Conservation (phyloP, 2,329 filamentous ascomycete genomes). For the Zasmidium citrigriseum region DNA sequence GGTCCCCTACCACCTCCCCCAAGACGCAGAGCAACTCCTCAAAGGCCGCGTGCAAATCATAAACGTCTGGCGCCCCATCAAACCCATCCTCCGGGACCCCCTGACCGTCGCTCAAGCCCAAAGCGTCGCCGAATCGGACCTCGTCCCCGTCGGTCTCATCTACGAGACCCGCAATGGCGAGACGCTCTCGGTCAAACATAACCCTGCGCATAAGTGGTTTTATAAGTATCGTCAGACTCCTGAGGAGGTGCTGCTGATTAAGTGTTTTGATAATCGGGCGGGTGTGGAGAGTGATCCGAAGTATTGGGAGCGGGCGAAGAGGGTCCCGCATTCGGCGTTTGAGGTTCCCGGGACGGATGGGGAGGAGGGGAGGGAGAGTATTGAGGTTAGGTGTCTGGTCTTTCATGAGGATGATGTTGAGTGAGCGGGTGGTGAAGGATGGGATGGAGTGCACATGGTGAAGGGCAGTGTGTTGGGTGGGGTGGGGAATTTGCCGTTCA, state of each 20-base stretch:
- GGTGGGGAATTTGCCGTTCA: background rate
- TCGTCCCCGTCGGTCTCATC: constrained; percentile 71
- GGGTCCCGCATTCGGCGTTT: constrained; percentile 72
- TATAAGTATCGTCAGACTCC: constrained; percentile 68
- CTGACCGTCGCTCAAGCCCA: constrained; percentile 60
- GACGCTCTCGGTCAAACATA: constrained; percentile 68
- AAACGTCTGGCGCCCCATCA: constrained; percentile 41
- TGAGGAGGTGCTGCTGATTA: constrained; percentile 52
- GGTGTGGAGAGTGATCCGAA: constrained; percentile 32
- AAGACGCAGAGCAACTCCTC: constrained; percentile 47
- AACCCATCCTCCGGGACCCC: constrained; percentile 56
- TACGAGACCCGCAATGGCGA: constrained; percentile 72
- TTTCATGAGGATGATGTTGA: constrained; percentile 50
- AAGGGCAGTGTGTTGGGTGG: background rate
- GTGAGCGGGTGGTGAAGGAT: background rate
- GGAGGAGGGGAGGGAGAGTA: constrained; percentile 76
- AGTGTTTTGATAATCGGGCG: constrained; percentile 45
- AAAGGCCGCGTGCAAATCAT: constrained; percentile 56
- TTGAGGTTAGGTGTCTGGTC: constrained; percentile 80
- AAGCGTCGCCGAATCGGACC: constrained; percentile 60
- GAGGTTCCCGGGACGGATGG: constrained; percentile 67
- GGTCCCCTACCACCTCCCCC: constrained; percentile 50
- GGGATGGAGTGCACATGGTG: background rate
- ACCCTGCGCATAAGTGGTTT: constrained; percentile 68
- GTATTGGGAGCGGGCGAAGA: constrained; percentile 18